These are phyloP conservation scores for Starmerella scarabaei DNA, from an alignment of 805 yeast species.

Conservation along the genomic window DNA sequence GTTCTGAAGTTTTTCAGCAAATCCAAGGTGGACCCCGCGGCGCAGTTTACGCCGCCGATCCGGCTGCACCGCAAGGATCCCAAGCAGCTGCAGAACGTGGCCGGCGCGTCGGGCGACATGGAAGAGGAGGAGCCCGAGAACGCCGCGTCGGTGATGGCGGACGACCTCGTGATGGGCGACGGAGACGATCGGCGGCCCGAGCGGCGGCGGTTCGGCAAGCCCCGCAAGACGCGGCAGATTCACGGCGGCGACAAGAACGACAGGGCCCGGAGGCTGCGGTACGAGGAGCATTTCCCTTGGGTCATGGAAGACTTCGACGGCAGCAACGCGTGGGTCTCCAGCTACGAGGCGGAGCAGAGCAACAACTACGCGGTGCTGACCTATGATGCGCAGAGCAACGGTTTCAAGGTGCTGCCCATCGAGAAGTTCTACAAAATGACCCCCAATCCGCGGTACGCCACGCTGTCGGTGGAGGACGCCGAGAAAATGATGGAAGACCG, in stretches of 20 bases:
- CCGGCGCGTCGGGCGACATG: conserved; percentile 26
- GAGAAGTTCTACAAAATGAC: conserved; percentile 90
- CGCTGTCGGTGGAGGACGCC: conserved; percentile 89
- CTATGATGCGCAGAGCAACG: conserved; percentile 52
- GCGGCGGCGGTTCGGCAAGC: conserved; percentile 29
- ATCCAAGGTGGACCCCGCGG: conserved; percentile 54
- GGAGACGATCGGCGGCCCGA: conserved; percentile 19
- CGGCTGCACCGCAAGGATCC: conserved; percentile 91
- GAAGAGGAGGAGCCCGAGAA: conserved; percentile 17
- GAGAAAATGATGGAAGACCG: conserved; percentile 85
- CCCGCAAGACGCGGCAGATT: conserved; percentile 71
- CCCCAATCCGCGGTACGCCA: conserved; percentile 84
- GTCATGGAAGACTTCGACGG: conserved; percentile 95
- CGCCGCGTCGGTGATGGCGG: conserved; percentile 9
- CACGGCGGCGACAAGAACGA: conserved; percentile 77
- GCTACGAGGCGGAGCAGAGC: conserved; percentile 81
- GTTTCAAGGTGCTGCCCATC: conserved; percentile 88
- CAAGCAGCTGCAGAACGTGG: conserved; percentile 72
- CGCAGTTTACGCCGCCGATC: conserved; percentile 67
- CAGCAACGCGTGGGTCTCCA: conserved; percentile 86
- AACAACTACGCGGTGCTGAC: conserved; percentile 78
- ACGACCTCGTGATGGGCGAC: neutral
- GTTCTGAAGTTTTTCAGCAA: conserved; percentile 68
- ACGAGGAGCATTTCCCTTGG: conserved; percentile 97
- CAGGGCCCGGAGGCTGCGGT: conserved; percentile 66